Evolutionary conservation across 2,329 filamentous ascomycete genomes (phyloP), one percentile per base, ranked within the genome.

Genomic region (Coccinonectria pachysandricola): DNA sequence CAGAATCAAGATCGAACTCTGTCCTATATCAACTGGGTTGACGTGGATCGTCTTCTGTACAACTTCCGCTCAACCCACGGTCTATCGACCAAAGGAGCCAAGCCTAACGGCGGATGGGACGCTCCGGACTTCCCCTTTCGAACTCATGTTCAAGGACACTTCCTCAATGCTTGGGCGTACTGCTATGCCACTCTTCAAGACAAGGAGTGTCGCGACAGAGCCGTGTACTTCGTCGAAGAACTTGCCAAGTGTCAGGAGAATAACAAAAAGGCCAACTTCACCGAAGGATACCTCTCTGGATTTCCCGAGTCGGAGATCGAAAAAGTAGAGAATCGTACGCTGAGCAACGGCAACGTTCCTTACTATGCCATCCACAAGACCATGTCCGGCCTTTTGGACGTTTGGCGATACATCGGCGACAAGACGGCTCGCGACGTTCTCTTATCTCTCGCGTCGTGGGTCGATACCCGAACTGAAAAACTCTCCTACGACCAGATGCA

Each of bases 301-400:
- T 70, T 68, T 16, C 63, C 65, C 0, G 65, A 70, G 35, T 64
- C 62, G 0, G 65, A 69, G 9, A 61, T 70, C 21, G 43, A 35
- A 1, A 49, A 48, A 1, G 45, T 69, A 1, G 64, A 68, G 28
- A 42, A 45, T 1, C 46, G 63, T 1, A 63, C 50, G 0, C 45
- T 68, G 8, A 53, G 17, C 26, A 64, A 60, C 21, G 64, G 64
- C 15, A 68, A 68, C 23, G 65, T 70, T 1, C 64, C 64, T 0
- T 70, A 68, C 44, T 70, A 70, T 32, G 57, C 59, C 12, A 52
- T 69, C n/a, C 65, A 70, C 47, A 70, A 69, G 49, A 66, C 60
- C 2, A 55, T 69, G 41, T 58, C 62, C 2, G 65, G 65, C 0
- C 50, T 69, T 8, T 54, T 68, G 2, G 65, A 70, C 23, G 60